Percentiles rank a stretch among this genome's conserved stretches.
These are phyloP conservation scores for Beauveria australis DNA, from an alignment of 2,329 filamentous ascomycete species.

Conservation along the genomic window DNA sequence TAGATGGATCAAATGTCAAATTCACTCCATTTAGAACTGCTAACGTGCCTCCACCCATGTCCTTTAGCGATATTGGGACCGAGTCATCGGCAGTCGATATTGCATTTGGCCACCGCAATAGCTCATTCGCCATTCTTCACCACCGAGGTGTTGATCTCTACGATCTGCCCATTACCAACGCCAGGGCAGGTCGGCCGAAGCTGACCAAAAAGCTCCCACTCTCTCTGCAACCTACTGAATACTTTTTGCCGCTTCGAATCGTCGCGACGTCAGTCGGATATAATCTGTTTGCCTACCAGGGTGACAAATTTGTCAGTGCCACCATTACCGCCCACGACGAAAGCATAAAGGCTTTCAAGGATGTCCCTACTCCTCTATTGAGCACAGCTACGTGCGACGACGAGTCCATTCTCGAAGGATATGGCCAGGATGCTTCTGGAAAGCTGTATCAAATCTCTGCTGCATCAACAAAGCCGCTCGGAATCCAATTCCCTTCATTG, in stretches of 20 bases:
- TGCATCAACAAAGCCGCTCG: constrained; percentile 25
- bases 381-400: constrained; percentile 27
- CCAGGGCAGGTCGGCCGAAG: constrained; percentile 37
- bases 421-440: constrained; percentile 39
- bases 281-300: constrained; percentile 24
- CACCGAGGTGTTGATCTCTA: constrained; percentile 59
- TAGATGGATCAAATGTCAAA: constrained; percentile 74
- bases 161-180: constrained; percentile 55
- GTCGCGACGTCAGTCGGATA: constrained; percentile 23
- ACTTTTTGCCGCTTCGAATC: constrained; percentile 24
- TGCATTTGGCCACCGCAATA: constrained; percentile 58
- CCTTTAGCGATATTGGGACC: constrained; percentile 62
- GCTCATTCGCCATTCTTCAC: constrained; percentile 65
- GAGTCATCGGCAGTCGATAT: constrained; percentile 63
- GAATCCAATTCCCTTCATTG: constrained; percentile 34
- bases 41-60: constrained; percentile 90
- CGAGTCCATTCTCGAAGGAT: constrained; percentile 23
- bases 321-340: constrained; percentile 14
- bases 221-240: constrained; percentile 24
- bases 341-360: constrained; percentile 13
- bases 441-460: constrained; percentile 33
- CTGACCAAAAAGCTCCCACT: constrained; percentile 28
- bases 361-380: constrained; percentile 8
- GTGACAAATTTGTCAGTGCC: constrained; percentile 20
- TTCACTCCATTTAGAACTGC: constrained; percentile 77